These are phyloP conservation scores for Termitomyces heimii DNA, from an alignment of 768 basidiomycete genomes.

Conservation along the genomic window DNA sequence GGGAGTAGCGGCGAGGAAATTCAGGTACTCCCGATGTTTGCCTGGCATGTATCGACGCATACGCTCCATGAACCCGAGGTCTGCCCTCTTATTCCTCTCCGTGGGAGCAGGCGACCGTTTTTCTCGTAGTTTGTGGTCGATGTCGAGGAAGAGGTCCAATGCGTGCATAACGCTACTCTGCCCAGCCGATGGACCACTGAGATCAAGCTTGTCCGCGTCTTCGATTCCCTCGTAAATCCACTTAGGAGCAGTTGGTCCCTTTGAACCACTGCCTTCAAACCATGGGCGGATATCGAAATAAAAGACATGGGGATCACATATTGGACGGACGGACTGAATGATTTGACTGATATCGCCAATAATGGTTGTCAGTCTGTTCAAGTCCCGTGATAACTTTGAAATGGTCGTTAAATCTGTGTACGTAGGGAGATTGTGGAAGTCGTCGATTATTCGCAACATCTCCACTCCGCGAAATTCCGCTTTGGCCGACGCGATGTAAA, in stretches of 20 bases:
- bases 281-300: conserved; percentile 90
- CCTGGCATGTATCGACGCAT: conserved; percentile 97
- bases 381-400: conserved; percentile 66
- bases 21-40: conserved; percentile 80
- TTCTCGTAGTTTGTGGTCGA: conserved; percentile 79
- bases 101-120: conserved; percentile 66
- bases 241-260: conserved; percentile 38
- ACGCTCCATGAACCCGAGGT: conserved; percentile 80
- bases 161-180: conserved; percentile 91
- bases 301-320: conserved; percentile 82
- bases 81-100: conserved; percentile 56
- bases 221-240: conserved; percentile 82
- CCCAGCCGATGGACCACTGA: conserved; percentile 89
- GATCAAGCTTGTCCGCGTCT: conserved; percentile 50
- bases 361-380: conserved; percentile 57
- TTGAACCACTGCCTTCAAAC: conserved; percentile 79
- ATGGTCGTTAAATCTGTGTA: conserved; percentile 54
- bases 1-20: conserved; percentile 52
- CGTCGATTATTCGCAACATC: conserved; percentile 81
- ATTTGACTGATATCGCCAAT: conserved; percentile 71
- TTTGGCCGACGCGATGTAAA: conserved; percentile 79
- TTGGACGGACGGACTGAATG: conserved; percentile 61
- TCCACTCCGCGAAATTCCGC: conserved; percentile 86
- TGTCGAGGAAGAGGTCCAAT: conserved; percentile 79
- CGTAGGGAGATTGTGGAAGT: conserved; percentile 75